Evolutionary conservation across 805 yeast species (phyloP), one percentile per base, ranked within the genome.

Genomic region (Maudiozyma turicensis): DNA sequence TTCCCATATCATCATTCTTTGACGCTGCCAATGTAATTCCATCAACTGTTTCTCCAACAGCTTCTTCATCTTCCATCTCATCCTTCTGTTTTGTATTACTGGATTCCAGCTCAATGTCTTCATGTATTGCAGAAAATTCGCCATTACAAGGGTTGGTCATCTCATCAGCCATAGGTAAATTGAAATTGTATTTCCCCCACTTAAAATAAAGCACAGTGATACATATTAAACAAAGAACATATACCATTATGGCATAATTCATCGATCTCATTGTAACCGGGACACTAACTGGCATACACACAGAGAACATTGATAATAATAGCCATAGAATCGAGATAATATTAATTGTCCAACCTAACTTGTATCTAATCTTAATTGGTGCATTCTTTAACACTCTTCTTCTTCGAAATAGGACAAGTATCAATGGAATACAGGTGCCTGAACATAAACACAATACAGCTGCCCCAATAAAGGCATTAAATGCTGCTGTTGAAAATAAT

Each of bases 401-500:
- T 48, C 77, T 78, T 51, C 82, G 76, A 28, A 83, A 59, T 59
- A 85, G 59, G 3, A 80, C 75, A n/a, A 81, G 72, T 0, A 82
- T 55, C 29, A 86, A 81, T 2, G 95, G 95, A 13, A 86, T 78
- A 3, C 88, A 81, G 52, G 87, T 83, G 2, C 93, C 87, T 32
- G 84, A 71, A 45, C 88, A 81, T 50, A 86, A 68, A 3, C 88
- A 76, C 20, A 86, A 74, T 2, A 87, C 93, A 8, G 91, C 82
- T 14, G 90, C 82, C 0, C 95, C 93, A 69, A 86, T 79, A 63
- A 86, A 86, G 3, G 95, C 89, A 63, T 83, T 83, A 65, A 86
- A 84, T 0, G 93, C 89, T 7, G 89, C 77, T 5, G 80, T 70
- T 0, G 91, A 84, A 1, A 86, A 64, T 42, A 86, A 66, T 3